phyloP scores from a whole-genome alignment of 2,329 filamentous ascomycete species.

The Microcyclosporella mali region DNA sequence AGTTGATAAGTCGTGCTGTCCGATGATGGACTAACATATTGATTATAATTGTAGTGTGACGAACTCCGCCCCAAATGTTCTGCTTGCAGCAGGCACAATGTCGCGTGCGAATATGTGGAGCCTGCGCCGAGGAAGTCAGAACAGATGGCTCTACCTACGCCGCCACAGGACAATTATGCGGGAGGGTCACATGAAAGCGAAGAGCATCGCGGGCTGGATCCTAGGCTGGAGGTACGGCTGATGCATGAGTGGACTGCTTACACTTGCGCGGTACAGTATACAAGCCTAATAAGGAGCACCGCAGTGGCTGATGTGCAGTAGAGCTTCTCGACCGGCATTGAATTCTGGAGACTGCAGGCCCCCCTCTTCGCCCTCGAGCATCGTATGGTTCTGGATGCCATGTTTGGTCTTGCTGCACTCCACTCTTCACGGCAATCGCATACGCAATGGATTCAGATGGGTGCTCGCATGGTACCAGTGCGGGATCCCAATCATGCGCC shows the following conservation, averaged over 20 bases:
- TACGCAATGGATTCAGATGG: conserved; percentile 12
- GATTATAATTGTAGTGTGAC: conserved; percentile 19
- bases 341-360: conserved; percentile 23
- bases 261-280: conserved; percentile 11
- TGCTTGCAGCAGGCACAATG: conserved; percentile 21
- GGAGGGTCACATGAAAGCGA: not conserved
- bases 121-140: conserved; percentile 13
- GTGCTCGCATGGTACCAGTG: conserved; percentile 13
- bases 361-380: conserved; percentile 23
- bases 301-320: conserved; percentile 1
- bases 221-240: conserved; percentile 19
- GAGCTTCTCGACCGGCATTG: conserved; percentile 19
- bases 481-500: conserved; percentile 6
- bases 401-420: conserved; percentile 23
- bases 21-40: not conserved
- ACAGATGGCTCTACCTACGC: not conserved
- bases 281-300: not conserved
- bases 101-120: conserved; percentile 21
- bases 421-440: conserved; percentile 18
- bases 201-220: conserved; percentile 4
- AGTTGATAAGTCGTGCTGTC: not conserved
- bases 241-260: conserved; percentile 26
- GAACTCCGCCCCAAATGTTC: conserved; percentile 20
- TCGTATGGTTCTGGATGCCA: conserved; percentile 21
- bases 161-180: not conserved